Evolutionary conservation across 208 protist genomes (phyloP).

Genomic region (Tritrichomonas foetus): DNA sequence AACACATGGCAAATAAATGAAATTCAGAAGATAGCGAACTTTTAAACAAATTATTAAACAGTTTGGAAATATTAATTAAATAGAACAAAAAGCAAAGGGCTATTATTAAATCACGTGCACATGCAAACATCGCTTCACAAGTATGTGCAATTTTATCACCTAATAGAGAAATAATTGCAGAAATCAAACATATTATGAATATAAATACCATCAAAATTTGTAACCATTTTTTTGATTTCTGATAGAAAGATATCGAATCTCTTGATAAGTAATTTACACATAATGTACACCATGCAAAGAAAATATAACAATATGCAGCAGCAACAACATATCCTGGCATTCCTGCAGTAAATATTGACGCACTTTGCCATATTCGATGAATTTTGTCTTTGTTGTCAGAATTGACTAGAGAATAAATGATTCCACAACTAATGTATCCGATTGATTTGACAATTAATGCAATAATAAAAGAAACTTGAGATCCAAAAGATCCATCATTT

Average conservation of each 20-base stretch:
- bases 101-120: neutral
- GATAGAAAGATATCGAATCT: neutral
- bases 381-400: neutral
- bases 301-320: slow-evolving; percentile 10
- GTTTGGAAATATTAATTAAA: neutral
- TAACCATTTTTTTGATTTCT: neutral
- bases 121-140: neutral
- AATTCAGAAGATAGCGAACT: too few species aligned
- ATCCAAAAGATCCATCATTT: too few species aligned
- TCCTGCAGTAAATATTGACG: neutral
- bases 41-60: too few species aligned
- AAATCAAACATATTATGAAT: neutral
- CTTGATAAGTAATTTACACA: neutral
- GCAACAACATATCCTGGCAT: neutral
- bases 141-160: neutral
- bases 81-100: neutral
- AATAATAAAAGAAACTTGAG: too few species aligned
- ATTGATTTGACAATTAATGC: too few species aligned
- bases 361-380: neutral
- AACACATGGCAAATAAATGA: too few species aligned
- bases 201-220: neutral
- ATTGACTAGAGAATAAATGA: too few species aligned
- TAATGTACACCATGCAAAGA: slow-evolving; percentile 6
- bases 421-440: too few species aligned
- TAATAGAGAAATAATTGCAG: neutral